phyloP scores from a whole-genome alignment of 2,329 filamentous ascomycete species.

The Phyllosticta capitalensis region DNA sequence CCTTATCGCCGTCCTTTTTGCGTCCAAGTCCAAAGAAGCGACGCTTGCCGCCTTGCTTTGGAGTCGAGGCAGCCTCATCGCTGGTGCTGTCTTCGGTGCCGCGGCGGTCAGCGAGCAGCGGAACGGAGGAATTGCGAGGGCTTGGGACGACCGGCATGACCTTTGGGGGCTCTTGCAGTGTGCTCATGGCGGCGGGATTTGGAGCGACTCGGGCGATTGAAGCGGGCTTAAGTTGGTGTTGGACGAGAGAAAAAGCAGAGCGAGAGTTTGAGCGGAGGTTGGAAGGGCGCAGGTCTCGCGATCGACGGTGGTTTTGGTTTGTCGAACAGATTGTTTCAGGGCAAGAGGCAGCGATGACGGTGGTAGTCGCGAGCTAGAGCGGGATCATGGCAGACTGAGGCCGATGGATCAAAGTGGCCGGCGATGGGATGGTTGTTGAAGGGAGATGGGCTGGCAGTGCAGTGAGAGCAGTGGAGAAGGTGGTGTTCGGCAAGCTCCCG shows the following conservation, averaged over 20 bases:
- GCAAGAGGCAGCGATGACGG: background rate
- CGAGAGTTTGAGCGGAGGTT: background rate
- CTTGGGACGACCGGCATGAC: slow-evolving; percentile 12
- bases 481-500: background rate
- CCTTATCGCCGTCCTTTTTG: slow-evolving; percentile 22
- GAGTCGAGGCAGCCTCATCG: background rate
- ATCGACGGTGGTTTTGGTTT: background rate
- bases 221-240: background rate
- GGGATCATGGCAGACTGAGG: background rate
- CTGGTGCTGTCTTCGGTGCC: slow-evolving; percentile 14
- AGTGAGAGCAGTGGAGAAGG: background rate
- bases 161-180: slow-evolving; percentile 15
- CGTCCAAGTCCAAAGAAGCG: slow-evolving; percentile 28
- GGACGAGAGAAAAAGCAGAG: background rate
- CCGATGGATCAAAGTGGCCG: background rate
- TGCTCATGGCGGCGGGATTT: slow-evolving; percentile 16
- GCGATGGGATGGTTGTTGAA: background rate
- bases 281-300: background rate
- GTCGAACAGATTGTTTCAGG: background rate
- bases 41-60: slow-evolving; percentile 21
- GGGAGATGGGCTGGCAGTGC: background rate
- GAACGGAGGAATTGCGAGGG: slow-evolving; percentile 15
- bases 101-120: slow-evolving; percentile 16
- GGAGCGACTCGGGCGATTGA: background rate
- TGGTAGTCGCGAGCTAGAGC: background rate